Conservation (phyloP, 1,284 basidiomycete species). For the Prillingera fragicola region DNA sequence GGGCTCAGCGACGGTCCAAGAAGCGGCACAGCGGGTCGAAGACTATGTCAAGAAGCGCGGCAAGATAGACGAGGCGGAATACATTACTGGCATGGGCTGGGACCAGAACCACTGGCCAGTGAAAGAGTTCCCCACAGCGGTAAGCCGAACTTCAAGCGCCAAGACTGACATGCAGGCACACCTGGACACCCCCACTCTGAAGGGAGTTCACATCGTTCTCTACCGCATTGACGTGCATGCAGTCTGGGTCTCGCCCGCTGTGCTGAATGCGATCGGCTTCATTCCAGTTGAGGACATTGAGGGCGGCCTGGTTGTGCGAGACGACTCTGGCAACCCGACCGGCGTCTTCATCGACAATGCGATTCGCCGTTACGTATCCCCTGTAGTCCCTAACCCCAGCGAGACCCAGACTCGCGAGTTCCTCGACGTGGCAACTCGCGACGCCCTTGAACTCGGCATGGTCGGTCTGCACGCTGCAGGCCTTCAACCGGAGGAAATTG, state of each 20-base stretch:
- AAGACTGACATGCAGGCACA: slow-evolving; percentile 52
- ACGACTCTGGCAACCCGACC: slow-evolving; percentile 61
- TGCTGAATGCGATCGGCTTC: slow-evolving; percentile 58
- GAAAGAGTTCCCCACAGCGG: slow-evolving; percentile 69
- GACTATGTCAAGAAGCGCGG: slow-evolving; percentile 52
- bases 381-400: slow-evolving; percentile 58
- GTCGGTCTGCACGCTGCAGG: slow-evolving; percentile 79
- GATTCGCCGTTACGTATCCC: slow-evolving; percentile 35
- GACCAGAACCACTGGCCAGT: slow-evolving; percentile 68
- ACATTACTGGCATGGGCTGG: slow-evolving; percentile 87
- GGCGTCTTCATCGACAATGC: slow-evolving; percentile 54
- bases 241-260: slow-evolving; percentile 67
- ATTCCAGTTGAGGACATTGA: slow-evolving; percentile 56
- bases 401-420: slow-evolving; percentile 57
- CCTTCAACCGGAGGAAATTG: slow-evolving; percentile 54
- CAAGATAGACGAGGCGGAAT: slow-evolving; percentile 57
- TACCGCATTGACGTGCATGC: slow-evolving; percentile 76
- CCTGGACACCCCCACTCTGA: slow-evolving; percentile 62
- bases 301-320: slow-evolving; percentile 71
- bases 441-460: slow-evolving; percentile 68
- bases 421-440: slow-evolving; percentile 59
- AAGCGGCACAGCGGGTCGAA: slow-evolving; percentile 61
- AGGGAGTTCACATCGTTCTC: slow-evolving; percentile 63
- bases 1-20: slow-evolving; percentile 56
- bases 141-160: slow-evolving; percentile 45